phyloP scores from a whole-genome alignment of 257 asterid species.

The Nicotiana noctiflora region DNA sequence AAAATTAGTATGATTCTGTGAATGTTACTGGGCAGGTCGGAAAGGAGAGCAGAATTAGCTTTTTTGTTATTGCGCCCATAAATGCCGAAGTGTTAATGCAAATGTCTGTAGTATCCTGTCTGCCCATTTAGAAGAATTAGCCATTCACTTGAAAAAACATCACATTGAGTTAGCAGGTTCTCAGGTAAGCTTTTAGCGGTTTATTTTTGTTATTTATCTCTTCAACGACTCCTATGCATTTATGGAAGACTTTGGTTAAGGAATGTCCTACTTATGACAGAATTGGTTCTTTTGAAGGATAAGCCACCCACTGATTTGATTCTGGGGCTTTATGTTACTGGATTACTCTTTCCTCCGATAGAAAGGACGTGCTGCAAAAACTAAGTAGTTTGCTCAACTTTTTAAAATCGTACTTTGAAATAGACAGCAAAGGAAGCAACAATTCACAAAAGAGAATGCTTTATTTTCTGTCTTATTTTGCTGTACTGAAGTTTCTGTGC shows the following conservation, averaged over 20 bases:
- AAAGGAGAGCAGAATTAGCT: constrained; percentile 40
- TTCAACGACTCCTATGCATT: neutral
- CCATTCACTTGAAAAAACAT: constrained; percentile 1
- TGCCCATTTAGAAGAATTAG: constrained; percentile 15
- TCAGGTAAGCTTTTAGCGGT: constrained; percentile 42
- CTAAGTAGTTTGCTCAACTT: constrained; percentile 40
- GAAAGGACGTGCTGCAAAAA: constrained; percentile 37
- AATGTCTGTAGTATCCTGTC: constrained; percentile 45
- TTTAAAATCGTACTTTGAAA: constrained; percentile 30
- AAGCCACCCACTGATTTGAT: constrained; percentile 40
- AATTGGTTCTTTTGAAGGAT: constrained; percentile 42
- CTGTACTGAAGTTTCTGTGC: constrained; percentile 70
- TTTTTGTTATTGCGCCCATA: constrained; percentile 58
- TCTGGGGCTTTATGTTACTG: constrained; percentile 55
- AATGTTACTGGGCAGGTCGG: constrained; percentile 50
- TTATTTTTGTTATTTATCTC: constrained; percentile 14
- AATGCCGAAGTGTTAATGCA: constrained; percentile 40
- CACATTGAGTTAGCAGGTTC: constrained; percentile 23
- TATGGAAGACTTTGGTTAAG: constrained; percentile 11
- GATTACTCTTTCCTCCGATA: constrained; percentile 40
- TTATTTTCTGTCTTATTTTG: constrained; percentile 36
- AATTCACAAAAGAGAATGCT: constrained; percentile 25
- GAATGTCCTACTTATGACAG: constrained; percentile 19
- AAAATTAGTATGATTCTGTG: neutral
- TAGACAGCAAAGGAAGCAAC: constrained; percentile 27